Evolutionary conservation across 2,329 filamentous ascomycete genomes (phyloP).

Genomic region (Triangularia setosa): DNA sequence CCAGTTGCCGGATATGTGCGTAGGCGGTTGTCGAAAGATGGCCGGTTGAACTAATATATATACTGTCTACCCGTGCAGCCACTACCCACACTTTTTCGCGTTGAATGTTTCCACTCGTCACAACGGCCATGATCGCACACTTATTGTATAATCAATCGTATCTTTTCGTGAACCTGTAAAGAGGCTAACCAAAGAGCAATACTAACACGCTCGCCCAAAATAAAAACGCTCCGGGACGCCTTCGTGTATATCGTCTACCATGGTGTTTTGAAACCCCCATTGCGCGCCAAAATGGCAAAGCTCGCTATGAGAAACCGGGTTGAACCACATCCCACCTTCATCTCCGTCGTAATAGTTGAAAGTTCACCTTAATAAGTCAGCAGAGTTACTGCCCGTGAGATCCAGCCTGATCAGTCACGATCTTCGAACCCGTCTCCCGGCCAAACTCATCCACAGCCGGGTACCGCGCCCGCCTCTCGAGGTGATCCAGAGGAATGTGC

Average conservation of each 20-base stretch:
- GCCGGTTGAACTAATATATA: neutral
- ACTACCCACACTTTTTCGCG: no score
- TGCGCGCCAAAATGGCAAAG: neutral
- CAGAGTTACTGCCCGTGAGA: constrained; percentile 38
- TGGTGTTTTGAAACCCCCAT: neutral
- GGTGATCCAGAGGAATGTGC: constrained; percentile 73
- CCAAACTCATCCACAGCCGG: constrained; percentile 59
- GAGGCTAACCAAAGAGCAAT: neutral
- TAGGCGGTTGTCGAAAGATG: neutral
- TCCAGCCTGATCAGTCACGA: constrained; percentile 41
- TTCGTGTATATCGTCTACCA: neutral
- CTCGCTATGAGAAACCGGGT: neutral
- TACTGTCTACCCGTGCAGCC: neutral
- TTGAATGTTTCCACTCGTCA: no score
- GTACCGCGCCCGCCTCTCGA: constrained; percentile 72
- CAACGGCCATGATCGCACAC: no score
- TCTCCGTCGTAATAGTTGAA: neutral
- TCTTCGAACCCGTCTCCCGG: constrained; percentile 41
- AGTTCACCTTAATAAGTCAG: neutral
- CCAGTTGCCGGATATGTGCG: neutral
- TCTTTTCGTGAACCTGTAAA: neutral
- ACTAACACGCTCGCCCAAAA: neutral
- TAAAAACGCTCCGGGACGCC: neutral
- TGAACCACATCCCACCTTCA: neutral
- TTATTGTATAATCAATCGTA: neutral